Conservation (phyloP, 345 rosid genomes). For the Mallotus nudiflorus region DNA sequence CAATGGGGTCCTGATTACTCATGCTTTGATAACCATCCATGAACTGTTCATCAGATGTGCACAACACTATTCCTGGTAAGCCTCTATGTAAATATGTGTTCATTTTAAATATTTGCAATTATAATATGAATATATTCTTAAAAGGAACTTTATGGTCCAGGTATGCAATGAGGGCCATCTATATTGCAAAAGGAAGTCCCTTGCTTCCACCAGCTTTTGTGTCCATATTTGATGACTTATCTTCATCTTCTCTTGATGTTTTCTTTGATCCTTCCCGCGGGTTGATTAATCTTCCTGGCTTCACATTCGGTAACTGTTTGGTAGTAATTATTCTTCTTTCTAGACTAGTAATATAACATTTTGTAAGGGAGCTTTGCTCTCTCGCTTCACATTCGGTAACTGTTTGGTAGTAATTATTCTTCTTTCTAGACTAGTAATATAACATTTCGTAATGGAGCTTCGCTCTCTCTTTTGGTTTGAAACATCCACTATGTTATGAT, state of each 20-base stretch:
- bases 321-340: neutral
- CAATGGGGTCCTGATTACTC: conserved; percentile 87
- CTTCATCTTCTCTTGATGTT: conserved; percentile 92
- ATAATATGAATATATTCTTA: conserved; percentile 7
- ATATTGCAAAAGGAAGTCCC: conserved; percentile 89
- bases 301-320: conserved; percentile 60
- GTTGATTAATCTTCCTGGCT: conserved; percentile 72
- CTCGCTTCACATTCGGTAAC: conserved; percentile 78
- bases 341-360: neutral
- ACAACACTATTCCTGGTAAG: conserved; percentile 92
- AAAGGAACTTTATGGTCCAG: conserved; percentile 38
- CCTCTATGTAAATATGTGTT: conserved; percentile 20
- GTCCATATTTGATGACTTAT: conserved; percentile 84
- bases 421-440: neutral
- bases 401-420: conserved; percentile 2
- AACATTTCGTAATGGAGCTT: neutral
- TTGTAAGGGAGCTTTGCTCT: conserved; percentile 45
- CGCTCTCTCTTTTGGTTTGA: neutral
- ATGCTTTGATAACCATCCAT: conserved; percentile 83
- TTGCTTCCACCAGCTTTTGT: conserved; percentile 85
- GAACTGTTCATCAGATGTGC: conserved; percentile 73
- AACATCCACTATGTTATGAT: neutral
- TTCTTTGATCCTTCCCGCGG: conserved; percentile 91
- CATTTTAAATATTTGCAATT: conserved; percentile 1
- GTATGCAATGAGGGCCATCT: conserved; percentile 92